Evolutionary conservation across 495 filamentous ascomycete genomes (phyloP).

Genomic region (Hypoxylon lienhwacheense): DNA sequence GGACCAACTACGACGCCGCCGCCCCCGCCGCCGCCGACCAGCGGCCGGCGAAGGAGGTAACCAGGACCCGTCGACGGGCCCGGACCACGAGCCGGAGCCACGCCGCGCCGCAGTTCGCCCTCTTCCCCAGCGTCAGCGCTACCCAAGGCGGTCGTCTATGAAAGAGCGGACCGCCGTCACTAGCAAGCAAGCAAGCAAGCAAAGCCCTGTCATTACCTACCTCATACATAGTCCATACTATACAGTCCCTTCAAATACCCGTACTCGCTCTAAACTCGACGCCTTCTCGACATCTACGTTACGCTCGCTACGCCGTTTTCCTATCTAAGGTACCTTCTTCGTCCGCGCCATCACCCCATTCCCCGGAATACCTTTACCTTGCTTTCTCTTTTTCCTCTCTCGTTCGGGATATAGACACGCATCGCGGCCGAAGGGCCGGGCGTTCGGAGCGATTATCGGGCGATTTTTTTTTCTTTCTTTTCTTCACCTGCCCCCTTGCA

Average conservation of each 20-base stretch:
- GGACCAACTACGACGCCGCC: conserved; percentile 13
- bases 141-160: conserved; percentile 14
- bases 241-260: too few species aligned
- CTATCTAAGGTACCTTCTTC: neutral
- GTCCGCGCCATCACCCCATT: neutral
- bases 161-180: too few species aligned
- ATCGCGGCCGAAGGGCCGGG: conserved; percentile 14
- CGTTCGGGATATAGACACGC: conserved; percentile 19
- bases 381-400: conserved; percentile 4
- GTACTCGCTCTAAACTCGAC: too few species aligned
- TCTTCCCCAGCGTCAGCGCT: conserved; percentile 28
- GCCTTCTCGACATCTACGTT: neutral
- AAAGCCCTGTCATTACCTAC: too few species aligned
- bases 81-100: conserved; percentile 39
- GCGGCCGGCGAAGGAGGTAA: conserved; percentile 15
- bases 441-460: neutral
- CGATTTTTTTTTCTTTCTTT: conserved; percentile 6
- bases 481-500: too few species aligned
- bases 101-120: conserved; percentile 33
- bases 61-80: conserved; percentile 34
- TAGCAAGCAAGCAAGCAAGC: too few species aligned
- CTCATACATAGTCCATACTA: too few species aligned
- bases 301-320: conserved; percentile 13
- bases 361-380: conserved; percentile 10
- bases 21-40: conserved; percentile 10